A percentile compares a stretch with the other conserved stretches of the same genome.
phyloP scores from a whole-genome alignment of 306 rosid species.

The Lathyrus oleraceus region DNA sequence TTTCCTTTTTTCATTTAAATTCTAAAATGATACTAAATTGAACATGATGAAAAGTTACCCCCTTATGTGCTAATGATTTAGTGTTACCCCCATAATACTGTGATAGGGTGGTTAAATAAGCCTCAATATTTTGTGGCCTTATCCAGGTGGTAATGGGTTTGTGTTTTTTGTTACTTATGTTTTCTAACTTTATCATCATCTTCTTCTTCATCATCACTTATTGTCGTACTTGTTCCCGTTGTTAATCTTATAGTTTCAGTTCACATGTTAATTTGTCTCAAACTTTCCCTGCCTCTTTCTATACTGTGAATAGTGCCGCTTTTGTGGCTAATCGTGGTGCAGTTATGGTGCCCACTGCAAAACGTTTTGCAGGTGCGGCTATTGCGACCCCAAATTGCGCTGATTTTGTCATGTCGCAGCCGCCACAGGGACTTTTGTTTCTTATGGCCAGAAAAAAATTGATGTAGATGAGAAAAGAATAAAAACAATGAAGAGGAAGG shows the following conservation, averaged over 20 bases:
- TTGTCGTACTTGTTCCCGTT: not conserved
- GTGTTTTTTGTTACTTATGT: conserved; percentile 8
- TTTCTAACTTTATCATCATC: conserved; percentile 8
- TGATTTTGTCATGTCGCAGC: not conserved
- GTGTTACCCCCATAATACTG: conserved; percentile 10
- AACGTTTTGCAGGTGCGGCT: not conserved
- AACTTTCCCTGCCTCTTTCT: conserved; percentile 12
- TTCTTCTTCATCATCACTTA: not conserved
- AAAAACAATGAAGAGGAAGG: not conserved
- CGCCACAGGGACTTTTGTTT: not conserved
- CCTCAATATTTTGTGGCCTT: conserved; percentile 22
- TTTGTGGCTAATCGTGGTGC: conserved; percentile 2
- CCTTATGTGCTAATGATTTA: not conserved
- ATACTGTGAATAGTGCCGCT: not conserved
- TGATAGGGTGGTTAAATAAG: conserved; percentile 17
- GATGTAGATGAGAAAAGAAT: not conserved
- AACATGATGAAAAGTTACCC: conserved; percentile 2
- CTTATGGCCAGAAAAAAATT: not conserved
- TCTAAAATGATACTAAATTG: conserved; percentile 21
- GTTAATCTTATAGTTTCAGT: not conserved
- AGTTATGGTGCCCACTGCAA: not conserved
- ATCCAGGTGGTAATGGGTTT: conserved; percentile 24
- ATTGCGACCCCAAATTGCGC: not conserved
- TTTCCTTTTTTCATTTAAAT: conserved; percentile 15
- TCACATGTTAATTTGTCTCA: conserved; percentile 12